phyloP scores from a whole-genome alignment of 2,329 filamentous ascomycete species.

The Leptographium radiaticola region DNA sequence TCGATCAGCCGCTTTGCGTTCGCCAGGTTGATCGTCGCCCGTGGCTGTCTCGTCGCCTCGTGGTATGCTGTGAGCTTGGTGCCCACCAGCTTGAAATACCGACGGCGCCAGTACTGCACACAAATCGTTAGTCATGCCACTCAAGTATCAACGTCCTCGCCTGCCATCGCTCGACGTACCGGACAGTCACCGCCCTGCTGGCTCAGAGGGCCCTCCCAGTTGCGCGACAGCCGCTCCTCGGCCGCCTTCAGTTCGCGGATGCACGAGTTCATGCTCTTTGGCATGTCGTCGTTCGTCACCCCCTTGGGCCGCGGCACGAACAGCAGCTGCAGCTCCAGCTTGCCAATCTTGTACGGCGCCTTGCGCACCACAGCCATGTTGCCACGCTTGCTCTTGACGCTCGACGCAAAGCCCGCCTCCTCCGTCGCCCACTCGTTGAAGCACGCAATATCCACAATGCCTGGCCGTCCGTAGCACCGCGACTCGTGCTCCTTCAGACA shows the following conservation, averaged over 20 bases:
- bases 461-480: slow-evolving; percentile 75
- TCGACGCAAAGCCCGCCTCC: slow-evolving; percentile 63
- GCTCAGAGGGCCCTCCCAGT: slow-evolving; percentile 80
- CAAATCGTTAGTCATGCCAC: slow-evolving; percentile 17
- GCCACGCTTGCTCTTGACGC: slow-evolving; percentile 86
- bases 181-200: slow-evolving; percentile 97
- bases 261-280: slow-evolving; percentile 97
- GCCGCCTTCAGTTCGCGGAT: slow-evolving; percentile 87
- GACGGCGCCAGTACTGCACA: slow-evolving; percentile 81
- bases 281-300: slow-evolving; percentile 86
- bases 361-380: slow-evolving; percentile 58
- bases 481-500: slow-evolving; percentile 87
- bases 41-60: slow-evolving; percentile 86
- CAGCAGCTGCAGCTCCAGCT: slow-evolving; percentile 83
- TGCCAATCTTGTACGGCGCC: slow-evolving; percentile 93
- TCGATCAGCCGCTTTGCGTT: slow-evolving; percentile 92
- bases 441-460: slow-evolving; percentile 78
- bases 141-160: neutral
- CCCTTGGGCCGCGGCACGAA: slow-evolving; percentile 90
- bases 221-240: slow-evolving; percentile 63
- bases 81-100: slow-evolving; percentile 89
- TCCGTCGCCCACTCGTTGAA: slow-evolving; percentile 99
- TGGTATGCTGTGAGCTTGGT: slow-evolving; percentile 91
- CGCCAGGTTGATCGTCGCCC: slow-evolving; percentile 89
- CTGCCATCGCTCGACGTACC: slow-evolving; percentile 42